Percentiles rank a stretch among this genome's conserved stretches.
Conservation (phyloP, 257 asterid genomes). For the Thymus quinquecostatus region DNA sequence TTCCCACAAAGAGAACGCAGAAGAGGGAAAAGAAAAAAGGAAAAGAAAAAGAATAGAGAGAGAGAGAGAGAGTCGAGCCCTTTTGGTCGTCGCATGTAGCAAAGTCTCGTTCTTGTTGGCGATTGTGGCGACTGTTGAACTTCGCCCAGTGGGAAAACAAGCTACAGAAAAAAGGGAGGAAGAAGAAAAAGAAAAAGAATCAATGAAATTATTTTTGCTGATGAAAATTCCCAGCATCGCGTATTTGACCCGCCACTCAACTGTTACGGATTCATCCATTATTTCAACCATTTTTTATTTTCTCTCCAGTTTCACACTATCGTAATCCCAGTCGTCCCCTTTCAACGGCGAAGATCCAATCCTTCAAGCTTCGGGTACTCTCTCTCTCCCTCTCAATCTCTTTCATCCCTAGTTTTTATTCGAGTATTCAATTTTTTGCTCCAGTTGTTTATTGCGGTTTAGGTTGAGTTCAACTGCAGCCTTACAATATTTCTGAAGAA, state of each 20-base stretch:
- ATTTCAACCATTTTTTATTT: constrained; percentile 15
- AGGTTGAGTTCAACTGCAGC: constrained; percentile 3
- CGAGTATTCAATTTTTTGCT: background rate
- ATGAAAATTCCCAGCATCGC: constrained; percentile 21
- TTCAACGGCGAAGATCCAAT: constrained; percentile 37
- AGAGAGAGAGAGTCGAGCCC: background rate
- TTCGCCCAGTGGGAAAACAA: constrained; percentile 24
- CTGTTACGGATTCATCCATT: constrained; percentile 10
- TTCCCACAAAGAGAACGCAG: background rate
- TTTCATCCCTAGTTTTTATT: background rate
- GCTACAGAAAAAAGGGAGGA: background rate
- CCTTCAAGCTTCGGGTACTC: constrained; percentile 24
- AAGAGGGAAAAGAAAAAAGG: background rate
- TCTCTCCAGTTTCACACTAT: constrained; percentile 9
- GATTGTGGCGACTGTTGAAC: background rate
- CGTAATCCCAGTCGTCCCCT: constrained; percentile 29
- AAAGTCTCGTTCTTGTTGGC: background rate
- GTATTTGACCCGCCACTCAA: constrained; percentile 40
- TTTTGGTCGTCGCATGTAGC: constrained; percentile 29
- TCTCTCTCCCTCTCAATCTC: background rate
- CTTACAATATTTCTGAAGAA: background rate
- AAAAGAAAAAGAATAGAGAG: background rate
- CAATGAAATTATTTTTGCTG: constrained; percentile 15
- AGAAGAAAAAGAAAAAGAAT: background rate
- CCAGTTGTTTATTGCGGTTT: constrained; percentile 7